A percentile compares a stretch with the other conserved stretches of the same genome.
Conservation (phyloP, 2,329 filamentous ascomycete species). For the Rhinocladiella similis region DNA sequence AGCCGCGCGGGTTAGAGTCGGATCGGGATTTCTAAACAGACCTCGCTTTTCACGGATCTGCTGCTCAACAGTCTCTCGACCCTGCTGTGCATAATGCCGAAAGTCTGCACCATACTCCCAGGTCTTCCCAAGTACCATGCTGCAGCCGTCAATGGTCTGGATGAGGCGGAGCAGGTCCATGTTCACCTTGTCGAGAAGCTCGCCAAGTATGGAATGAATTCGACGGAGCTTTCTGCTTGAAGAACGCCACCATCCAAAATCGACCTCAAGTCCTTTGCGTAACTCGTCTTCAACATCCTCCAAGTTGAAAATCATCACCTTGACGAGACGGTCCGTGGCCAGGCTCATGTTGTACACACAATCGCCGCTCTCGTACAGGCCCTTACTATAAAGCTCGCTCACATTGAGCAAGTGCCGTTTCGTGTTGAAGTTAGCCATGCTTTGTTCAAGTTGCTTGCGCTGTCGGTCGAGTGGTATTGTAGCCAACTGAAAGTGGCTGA, state of each 20-base stretch:
- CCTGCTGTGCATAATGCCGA: background rate
- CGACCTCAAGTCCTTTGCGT: too few relatives aligned
- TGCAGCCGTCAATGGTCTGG: background rate
- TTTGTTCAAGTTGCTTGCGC: background rate
- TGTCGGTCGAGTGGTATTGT: background rate
- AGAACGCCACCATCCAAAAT: background rate
- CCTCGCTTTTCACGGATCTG: background rate
- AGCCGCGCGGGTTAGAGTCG: background rate
- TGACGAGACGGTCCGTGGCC: background rate
- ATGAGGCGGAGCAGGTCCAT: background rate
- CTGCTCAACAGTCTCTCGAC: background rate
- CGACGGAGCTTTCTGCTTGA: background rate
- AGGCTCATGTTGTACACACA: background rate
- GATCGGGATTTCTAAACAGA: background rate
- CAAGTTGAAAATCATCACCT: background rate
- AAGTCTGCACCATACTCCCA: background rate
- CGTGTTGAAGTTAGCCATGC: background rate
- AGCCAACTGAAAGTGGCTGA: background rate
- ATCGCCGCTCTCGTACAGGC: background rate
- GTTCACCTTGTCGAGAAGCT: background rate
- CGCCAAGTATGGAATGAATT: background rate
- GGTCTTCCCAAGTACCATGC: background rate
- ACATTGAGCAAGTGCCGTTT: background rate
- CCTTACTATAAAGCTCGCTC: background rate
- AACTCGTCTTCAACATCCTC: background rate